Evolutionary conservation across 495 filamentous ascomycete species (phyloP).

Genomic region (Monascus purpureus): DNA sequence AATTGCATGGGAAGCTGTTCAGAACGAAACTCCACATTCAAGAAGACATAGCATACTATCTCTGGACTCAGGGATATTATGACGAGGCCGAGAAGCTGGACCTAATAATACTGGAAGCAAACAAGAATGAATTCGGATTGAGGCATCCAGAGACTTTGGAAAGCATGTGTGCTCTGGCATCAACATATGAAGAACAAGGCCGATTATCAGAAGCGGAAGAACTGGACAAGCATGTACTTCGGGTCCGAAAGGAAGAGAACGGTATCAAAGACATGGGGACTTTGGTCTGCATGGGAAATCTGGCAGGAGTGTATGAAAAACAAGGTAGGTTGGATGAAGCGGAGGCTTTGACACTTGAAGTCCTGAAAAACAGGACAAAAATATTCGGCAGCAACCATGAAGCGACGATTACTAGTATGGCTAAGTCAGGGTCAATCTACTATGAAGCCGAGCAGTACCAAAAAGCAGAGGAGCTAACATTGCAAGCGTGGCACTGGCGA

Average conservation of each 20-base stretch:
- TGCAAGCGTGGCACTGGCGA: background rate
- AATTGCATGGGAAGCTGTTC: too few relatives aligned
- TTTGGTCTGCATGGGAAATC: conserved; percentile 5
- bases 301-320: background rate
- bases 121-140: conserved; percentile 14
- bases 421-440: background rate
- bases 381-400: conserved; percentile 21
- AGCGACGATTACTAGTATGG: conserved; percentile 19
- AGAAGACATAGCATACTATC: conserved; percentile 6
- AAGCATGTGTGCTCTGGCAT: conserved; percentile 19
- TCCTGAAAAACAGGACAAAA: conserved; percentile 10
- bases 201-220: conserved; percentile 10
- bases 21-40: too few relatives aligned
- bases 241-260: conserved; percentile 4
- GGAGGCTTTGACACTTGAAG: conserved; percentile 1
- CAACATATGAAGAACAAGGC: conserved; percentile 2
- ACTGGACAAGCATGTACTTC: conserved; percentile 2
- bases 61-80: conserved; percentile 8
- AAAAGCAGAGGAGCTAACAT: conserved; percentile 6
- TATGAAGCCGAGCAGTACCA: conserved; percentile 6
- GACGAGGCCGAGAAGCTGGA: conserved; percentile 16
- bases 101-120: conserved; percentile 6
- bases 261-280: conserved; percentile 8
- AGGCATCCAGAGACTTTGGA: conserved; percentile 19
- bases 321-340: conserved; percentile 3